Evolutionary conservation across 2,329 filamentous ascomycete species (phyloP).

Genomic region (Aspergillus melleus): DNA sequence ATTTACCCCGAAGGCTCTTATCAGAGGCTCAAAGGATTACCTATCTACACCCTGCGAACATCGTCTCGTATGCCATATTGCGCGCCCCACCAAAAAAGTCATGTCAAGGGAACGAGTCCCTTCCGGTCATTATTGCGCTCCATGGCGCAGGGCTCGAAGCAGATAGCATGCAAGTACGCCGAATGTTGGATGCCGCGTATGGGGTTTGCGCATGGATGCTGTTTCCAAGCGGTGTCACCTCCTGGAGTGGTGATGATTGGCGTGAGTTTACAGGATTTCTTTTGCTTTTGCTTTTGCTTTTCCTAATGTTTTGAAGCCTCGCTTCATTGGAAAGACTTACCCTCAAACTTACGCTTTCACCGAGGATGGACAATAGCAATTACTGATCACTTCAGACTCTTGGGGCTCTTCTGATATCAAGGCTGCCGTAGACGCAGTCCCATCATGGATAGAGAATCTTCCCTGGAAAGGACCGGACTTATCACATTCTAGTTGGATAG

Average conservation of each 20-base stretch:
- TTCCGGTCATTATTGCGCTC: constrained; percentile 53
- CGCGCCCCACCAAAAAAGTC: constrained; percentile 49
- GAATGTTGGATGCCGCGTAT: constrained; percentile 51
- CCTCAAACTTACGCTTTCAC: neutral
- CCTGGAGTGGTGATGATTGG: constrained; percentile 64
- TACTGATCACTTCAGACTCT: constrained; percentile 33
- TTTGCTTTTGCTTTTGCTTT: neutral
- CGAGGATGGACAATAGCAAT: neutral
- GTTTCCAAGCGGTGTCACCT: constrained; percentile 57
- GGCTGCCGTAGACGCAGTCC: constrained; percentile 52
- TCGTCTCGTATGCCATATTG: constrained; percentile 59
- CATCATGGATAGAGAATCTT: constrained; percentile 50
- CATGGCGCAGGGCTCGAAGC: constrained; percentile 61
- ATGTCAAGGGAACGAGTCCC: neutral
- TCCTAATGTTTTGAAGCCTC: too few relatives aligned
- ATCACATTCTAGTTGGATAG: constrained; percentile 51
- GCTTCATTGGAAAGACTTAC: too few relatives aligned
- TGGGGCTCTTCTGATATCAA: constrained; percentile 59
- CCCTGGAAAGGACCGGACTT: constrained; percentile 52
- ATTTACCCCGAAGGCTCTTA: constrained; percentile 22
- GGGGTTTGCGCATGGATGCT: constrained; percentile 57
- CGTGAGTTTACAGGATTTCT: constrained; percentile 36
- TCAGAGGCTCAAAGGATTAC: constrained; percentile 55
- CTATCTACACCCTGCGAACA: constrained; percentile 54
- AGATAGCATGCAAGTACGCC: constrained; percentile 47